These are phyloP conservation scores for Cordyceps cateniannulata DNA, from an alignment of 2,329 filamentous ascomycete species.

Conservation along the genomic window DNA sequence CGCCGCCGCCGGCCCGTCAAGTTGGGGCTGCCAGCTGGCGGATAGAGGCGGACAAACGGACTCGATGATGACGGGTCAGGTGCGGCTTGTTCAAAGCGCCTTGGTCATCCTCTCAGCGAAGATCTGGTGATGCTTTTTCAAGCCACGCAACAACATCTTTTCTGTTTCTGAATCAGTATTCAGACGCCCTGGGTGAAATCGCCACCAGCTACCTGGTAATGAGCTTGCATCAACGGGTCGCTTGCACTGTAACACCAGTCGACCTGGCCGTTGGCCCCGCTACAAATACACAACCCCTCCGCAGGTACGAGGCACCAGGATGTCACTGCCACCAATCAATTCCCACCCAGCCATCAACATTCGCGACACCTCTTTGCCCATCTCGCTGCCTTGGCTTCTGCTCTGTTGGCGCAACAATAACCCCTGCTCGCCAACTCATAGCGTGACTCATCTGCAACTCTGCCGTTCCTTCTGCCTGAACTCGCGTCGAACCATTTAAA, in stretches of 20 bases:
- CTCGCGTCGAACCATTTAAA: not conserved
- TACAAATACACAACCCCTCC: not conserved
- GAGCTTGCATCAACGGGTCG: not conserved
- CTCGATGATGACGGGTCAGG: not conserved
- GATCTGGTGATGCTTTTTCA: not conserved
- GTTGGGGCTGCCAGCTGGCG: slow-evolving; percentile 5
- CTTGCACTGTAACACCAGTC: not conserved
- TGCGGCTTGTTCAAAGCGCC: not conserved
- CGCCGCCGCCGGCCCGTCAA: slow-evolving; percentile 1
- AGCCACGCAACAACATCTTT: not conserved
- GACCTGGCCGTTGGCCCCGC: not conserved
- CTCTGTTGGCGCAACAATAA: not conserved
- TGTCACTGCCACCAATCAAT: slow-evolving; percentile 7
- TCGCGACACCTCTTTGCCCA: not conserved
- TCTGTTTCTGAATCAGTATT: not conserved
- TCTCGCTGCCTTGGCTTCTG: not conserved
- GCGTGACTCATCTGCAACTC: not conserved
- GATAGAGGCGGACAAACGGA: not conserved
- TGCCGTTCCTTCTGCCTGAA: not conserved
- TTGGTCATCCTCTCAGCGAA: not conserved
- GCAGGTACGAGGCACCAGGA: slow-evolving; percentile 4
- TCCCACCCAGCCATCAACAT: slow-evolving; percentile 7
- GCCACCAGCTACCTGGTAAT: no score
- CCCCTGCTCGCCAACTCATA: not conserved
- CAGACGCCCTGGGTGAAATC: not conserved